Conservation (phyloP, 805 yeast species). For the Zygosaccharomyces bisporus region DNA sequence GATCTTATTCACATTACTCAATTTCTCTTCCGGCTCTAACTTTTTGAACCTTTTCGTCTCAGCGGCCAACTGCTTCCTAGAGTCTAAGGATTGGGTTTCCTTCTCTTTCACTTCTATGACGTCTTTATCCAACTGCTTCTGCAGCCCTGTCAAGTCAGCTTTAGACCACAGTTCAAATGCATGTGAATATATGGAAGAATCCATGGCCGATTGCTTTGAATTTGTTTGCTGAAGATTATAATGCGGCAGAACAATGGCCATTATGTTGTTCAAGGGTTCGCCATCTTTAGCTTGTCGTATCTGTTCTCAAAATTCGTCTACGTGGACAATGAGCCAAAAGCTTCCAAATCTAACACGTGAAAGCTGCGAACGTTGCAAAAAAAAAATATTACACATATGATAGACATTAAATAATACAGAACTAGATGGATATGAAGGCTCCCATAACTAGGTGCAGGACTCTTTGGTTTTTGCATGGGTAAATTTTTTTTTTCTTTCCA, state of each 20-base stretch:
- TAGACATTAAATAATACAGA: slow-evolving; percentile 3
- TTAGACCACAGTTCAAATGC: slow-evolving; percentile 75
- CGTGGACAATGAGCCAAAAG: slow-evolving; percentile 1
- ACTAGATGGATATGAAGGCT: background rate
- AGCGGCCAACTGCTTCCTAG: slow-evolving; percentile 72
- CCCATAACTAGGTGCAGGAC: background rate
- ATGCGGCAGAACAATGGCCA: background rate
- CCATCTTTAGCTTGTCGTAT: background rate
- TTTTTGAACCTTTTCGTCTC: slow-evolving; percentile 81
- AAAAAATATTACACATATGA: slow-evolving; percentile 6
- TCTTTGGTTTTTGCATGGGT: background rate
- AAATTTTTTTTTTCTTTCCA: background rate
- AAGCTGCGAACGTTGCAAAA: background rate
- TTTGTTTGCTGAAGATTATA: background rate
- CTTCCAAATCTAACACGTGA: slow-evolving; percentile 1
- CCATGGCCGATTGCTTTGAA: slow-evolving; percentile 18
- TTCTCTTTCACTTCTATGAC: slow-evolving; percentile 68
- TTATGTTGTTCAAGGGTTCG: background rate
- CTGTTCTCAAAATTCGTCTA: background rate
- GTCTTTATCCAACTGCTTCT: slow-evolving; percentile 66
- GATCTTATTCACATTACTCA: slow-evolving; percentile 44
- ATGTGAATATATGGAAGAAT: slow-evolving; percentile 35
- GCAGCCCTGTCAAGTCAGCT: slow-evolving; percentile 66
- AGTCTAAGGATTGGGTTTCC: slow-evolving; percentile 62
- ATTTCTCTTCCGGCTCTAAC: slow-evolving; percentile 61